These are phyloP conservation scores for Cucurbita ficifolia DNA, from an alignment of 306 rosid species.

Conservation along the genomic window DNA sequence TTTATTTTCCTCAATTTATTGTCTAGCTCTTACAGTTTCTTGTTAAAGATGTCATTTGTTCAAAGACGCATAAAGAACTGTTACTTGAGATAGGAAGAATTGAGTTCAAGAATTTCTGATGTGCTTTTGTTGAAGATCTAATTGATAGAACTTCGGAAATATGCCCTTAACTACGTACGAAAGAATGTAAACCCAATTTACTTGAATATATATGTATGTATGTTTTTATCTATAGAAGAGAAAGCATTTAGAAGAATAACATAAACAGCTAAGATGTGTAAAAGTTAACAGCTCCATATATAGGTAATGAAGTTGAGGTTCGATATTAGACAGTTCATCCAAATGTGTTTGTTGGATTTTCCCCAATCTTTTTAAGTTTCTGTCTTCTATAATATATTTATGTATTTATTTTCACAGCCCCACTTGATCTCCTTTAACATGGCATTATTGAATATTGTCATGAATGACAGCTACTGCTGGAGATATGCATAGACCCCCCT, in stretches of 20 bases:
- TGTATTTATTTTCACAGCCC: not conserved
- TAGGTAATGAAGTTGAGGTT: not conserved
- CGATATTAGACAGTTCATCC: not conserved
- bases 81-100: not conserved
- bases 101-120: not conserved
- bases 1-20: not conserved
- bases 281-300: not conserved
- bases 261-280: not conserved
- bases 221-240: not conserved
- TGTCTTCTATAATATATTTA: not conserved
- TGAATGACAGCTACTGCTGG: slow-evolving; percentile 4
- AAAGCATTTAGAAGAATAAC: not conserved
- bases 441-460: slow-evolving; percentile 7
- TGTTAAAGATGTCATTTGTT: not conserved
- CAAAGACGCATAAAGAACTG: not conserved
- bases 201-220: not conserved
- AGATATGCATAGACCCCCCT: not conserved
- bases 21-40: slow-evolving; percentile 6
- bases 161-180: not conserved
- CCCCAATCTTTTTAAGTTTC: not conserved
- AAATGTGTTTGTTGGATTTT: not conserved
- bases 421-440: slow-evolving; percentile 1
- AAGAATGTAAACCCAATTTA: not conserved
- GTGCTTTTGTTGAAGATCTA: not conserved
- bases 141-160: not conserved